phyloP scores from a whole-genome alignment of 805 yeast species.

The Metschnikowia amazonensis region DNA sequence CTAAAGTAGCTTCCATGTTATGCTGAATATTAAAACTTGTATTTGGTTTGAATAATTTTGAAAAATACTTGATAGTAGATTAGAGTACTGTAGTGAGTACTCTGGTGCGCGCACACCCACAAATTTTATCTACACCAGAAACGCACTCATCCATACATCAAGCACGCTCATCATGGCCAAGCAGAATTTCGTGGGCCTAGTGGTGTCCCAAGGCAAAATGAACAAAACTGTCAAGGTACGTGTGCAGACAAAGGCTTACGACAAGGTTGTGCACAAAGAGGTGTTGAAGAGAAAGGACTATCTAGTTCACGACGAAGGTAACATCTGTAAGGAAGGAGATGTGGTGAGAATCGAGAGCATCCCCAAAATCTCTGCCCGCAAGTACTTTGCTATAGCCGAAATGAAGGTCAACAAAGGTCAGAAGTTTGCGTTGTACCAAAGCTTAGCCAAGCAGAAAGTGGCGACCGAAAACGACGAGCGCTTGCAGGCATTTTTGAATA shows the following conservation, averaged over 20 bases:
- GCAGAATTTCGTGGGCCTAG: constrained; percentile 88
- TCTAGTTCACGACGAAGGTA: constrained; percentile 90
- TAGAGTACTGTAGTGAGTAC: no score
- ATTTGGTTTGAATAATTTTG: no score
- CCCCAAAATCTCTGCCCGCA: constrained; percentile 77
- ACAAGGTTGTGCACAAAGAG: constrained; percentile 69
- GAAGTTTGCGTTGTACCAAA: constrained; percentile 77
- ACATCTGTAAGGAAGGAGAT: constrained; percentile 91
- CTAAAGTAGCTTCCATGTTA: no score
- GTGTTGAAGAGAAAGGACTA: constrained; percentile 75
- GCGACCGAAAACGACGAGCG: constrained; percentile 59
- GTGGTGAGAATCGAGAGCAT: constrained; percentile 88
- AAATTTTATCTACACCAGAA: background rate
- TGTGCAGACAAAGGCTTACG: constrained; percentile 72
- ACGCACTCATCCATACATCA: background rate
- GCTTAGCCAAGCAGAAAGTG: constrained; percentile 66
- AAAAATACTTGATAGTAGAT: no score
- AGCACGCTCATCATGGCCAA: constrained; percentile 61
- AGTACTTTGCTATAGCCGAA: constrained; percentile 88
- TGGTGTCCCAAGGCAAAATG: constrained; percentile 95
- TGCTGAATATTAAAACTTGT: no score
- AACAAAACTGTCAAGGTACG: constrained; percentile 91
- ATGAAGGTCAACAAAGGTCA: constrained; percentile 87
- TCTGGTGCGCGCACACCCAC: constrained; percentile 8
- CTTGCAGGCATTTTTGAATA: constrained; percentile 50